phyloP scores from a whole-genome alignment of 1,139 yeast genomes.

The Candida buenavistaensis region DNA sequence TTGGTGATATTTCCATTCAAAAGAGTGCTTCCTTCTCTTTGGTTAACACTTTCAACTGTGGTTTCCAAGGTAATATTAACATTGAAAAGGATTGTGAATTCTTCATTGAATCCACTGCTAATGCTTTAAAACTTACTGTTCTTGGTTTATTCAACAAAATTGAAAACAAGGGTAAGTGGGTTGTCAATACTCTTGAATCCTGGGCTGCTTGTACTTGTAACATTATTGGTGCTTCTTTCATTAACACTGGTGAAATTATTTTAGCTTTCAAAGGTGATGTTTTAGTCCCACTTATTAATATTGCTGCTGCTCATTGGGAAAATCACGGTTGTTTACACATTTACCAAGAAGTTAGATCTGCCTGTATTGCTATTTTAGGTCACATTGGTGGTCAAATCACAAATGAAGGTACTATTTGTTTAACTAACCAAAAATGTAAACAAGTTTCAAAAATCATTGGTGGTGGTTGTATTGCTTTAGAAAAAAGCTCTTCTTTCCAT shows the following conservation, averaged over 20 bases:
- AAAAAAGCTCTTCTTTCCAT: constrained; percentile 2
- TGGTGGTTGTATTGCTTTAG: constrained; percentile 5
- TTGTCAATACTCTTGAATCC: constrained; percentile 2
- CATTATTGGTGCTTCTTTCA: constrained; percentile 5
- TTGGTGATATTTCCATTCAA: constrained; percentile 6
- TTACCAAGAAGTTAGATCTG: constrained; percentile 2
- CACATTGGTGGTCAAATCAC: not conserved
- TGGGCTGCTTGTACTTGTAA: constrained; percentile 1
- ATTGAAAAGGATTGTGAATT: constrained; percentile 3
- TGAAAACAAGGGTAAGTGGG: constrained; percentile 4
- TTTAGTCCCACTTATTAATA: not conserved
- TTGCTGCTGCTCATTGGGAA: not conserved
- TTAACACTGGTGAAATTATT: constrained; percentile 4
- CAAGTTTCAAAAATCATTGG: constrained; percentile 1
- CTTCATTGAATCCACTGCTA: constrained; percentile 3
- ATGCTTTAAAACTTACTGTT: constrained; percentile 2
- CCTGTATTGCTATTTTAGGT: constrained; percentile 3
- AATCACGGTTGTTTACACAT: constrained; percentile 3
- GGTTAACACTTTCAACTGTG: constrained; percentile 1
- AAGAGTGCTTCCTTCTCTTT: constrained; percentile 6
- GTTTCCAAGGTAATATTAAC: constrained; percentile 3
- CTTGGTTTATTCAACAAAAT: constrained; percentile 2
- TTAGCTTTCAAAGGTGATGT: not conserved
- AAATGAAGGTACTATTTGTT: constrained; percentile 4
- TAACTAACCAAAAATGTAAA: constrained; percentile 3